Conservation (phyloP, 768 basidiomycete species). For the Ramaria rubella region DNA sequence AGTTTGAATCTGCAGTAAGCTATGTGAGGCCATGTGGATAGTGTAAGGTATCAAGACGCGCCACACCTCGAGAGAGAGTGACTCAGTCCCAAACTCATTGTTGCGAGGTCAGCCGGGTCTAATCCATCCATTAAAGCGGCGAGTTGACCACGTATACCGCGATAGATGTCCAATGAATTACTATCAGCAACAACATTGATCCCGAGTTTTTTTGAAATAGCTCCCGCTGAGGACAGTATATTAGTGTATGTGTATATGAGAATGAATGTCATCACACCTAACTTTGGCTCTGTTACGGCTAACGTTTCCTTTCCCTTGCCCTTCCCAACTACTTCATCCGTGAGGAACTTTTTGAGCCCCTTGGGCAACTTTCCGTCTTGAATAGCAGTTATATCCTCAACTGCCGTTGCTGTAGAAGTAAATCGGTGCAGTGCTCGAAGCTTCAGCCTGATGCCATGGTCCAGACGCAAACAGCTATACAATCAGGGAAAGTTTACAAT, state of each 20-base stretch:
- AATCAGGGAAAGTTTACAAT: constrained; percentile 11
- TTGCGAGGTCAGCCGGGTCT: constrained; percentile 89
- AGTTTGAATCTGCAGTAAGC: constrained; percentile 77
- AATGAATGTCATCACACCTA: constrained; percentile 51
- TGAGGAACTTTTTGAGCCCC: constrained; percentile 88
- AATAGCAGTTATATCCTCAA: constrained; percentile 91
- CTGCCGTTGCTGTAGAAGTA: constrained; percentile 91
- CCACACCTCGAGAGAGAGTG: constrained; percentile 90
- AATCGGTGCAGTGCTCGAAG: constrained; percentile 95
- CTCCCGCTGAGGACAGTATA: constrained; percentile 44
- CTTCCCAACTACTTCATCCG: constrained; percentile 79
- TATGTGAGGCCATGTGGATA: neutral
- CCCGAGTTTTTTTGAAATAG: constrained; percentile 90
- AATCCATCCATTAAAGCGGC: constrained; percentile 81
- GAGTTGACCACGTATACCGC: constrained; percentile 90
- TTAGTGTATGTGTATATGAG: neutral
- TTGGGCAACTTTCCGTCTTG: constrained; percentile 92
- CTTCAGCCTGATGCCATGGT: constrained; percentile 56
- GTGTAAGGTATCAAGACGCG: neutral
- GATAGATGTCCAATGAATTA: constrained; percentile 74
- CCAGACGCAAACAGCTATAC: neutral
- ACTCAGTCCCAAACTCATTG: constrained; percentile 95
- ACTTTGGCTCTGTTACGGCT: constrained; percentile 82
- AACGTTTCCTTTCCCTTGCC: constrained; percentile 83
- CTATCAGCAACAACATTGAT: constrained; percentile 72